Base-by-base conservation (phyloP, 2,329 filamentous ascomycete genomes). In the Neurospora crassa region DNA sequence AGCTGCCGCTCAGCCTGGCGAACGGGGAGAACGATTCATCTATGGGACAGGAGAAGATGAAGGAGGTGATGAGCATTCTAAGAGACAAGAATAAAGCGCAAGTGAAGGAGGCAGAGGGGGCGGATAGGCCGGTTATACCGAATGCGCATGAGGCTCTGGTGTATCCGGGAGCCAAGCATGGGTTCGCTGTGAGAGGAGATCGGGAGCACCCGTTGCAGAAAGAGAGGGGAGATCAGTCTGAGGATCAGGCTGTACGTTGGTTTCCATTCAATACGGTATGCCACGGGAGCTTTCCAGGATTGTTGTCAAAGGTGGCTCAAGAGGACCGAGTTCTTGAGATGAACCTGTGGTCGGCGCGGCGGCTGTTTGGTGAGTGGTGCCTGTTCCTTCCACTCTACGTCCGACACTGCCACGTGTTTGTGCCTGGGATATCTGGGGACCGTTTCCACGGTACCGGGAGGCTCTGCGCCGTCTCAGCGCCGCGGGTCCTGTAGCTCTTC, bases 161-260 rank as follows among this genome's bases (percentile, higher is more conserved):
- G 68, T 78, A 80, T 69, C 76, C 77, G 0, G 81, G 81, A 2
- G 82, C 81, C 6, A 80, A 77, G 73, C 82, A 83, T 75, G 81
- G 82, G 11, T 83, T 84, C 77, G 79, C 80, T 12, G 77, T 82
- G 5, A 74, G 82, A 29, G 76, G 76, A 11, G 75, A 81, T 71
- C 77, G 77, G 3, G 74, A 76, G 8, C 79, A 83, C 76, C 75
- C 79, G 69, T 69, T 74, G 70, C 78, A 82, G 75, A 73, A 72
- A 71, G 75, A 77, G 43, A 76, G 74, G 72, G 79, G 78, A 6
- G 75, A 79, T 67, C 72, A 78, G 71, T 79, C 80, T 6, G 80
- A 82, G 76, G 77, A 77, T 67, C 81, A 83, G 74, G 82, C 80
- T 14, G 73, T 82, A 67, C 67, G 63, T 8, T 83, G 79, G 79